Evolutionary conservation across 2,329 filamentous ascomycete species (phyloP), one percentile per base, ranked within the genome.

Genomic region (Cladophialophora immunda): DNA sequence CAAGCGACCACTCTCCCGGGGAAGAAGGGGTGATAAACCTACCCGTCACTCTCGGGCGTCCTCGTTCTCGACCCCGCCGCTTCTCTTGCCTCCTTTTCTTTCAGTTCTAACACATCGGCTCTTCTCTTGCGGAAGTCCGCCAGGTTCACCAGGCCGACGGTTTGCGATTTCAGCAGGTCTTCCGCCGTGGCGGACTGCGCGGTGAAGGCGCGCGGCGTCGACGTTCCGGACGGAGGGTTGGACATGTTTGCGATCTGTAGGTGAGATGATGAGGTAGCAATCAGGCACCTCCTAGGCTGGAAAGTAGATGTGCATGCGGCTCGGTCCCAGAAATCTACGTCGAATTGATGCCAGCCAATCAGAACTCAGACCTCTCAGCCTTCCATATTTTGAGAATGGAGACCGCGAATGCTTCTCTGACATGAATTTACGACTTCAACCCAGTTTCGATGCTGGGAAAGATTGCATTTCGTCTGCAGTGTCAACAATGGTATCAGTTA

Each of bases 121-220:
- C 94, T 92, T 67, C 95, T 90, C 82, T 99, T 98, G 79, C 94
- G 93, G 79, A 97, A 98, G 77, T 98, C 95, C 71, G 92, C 93
- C 52, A 97, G 89, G 65, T 92, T 88, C 61, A 98, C 94, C 2
- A 99, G 89, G 47, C 95, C 95, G 71, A 97, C 93, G 0, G 93
- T 97, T 75, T 93, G 89, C 62, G 89, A 92, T 67, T 94, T 94
- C 56, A 97, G 85, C 15, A 93, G 85, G 75, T 97, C 90, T 78
- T 94, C 88, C 1, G 92, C 91, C 0, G 91, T 91, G 72, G 90
- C 85, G 70, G 89, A 90, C 75, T 94, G 91, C 50, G 90, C 84
- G 1, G 89, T 90, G 79, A 97, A 97, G 15, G 82, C 80, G 64
- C 81, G 79, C 47, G 77, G 82, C 30, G 82, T 84, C 22, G 81